Evolutionary conservation across 139 green algal genomes (phyloP).

Genomic region (Chlorella sp.): DNA sequence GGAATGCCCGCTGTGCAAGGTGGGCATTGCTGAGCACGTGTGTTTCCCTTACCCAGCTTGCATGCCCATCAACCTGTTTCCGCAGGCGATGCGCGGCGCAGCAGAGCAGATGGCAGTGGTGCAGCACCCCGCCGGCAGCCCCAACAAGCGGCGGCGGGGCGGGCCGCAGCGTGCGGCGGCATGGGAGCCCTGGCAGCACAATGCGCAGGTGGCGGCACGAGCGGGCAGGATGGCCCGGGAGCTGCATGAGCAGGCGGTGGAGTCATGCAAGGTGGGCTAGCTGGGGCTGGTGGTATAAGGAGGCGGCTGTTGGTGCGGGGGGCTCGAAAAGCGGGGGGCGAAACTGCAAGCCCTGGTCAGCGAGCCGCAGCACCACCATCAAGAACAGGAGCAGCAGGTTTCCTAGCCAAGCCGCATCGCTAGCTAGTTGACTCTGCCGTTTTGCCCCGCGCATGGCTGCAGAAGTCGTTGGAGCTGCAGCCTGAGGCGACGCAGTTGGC

Average conservation of each 20-base stretch:
- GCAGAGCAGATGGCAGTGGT: not conserved
- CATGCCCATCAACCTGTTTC: too few species aligned
- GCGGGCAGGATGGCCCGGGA: conserved; percentile 2
- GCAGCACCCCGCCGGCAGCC: conserved; percentile 1
- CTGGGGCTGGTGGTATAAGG: too few species aligned
- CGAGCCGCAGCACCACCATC: too few species aligned
- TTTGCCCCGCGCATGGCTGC: not conserved
- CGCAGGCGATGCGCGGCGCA: conserved; percentile 11
- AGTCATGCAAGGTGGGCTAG: not conserved
- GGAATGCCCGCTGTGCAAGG: too few species aligned
- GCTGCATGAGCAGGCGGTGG: not conserved
- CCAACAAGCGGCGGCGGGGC: not conserved
- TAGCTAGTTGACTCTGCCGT: not conserved
- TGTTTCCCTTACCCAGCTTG: not conserved
- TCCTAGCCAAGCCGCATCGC: not conserved
- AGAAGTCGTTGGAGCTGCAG: not conserved
- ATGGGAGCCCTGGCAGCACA: conserved; percentile 18
- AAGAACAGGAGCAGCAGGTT: too few species aligned
- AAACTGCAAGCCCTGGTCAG: too few species aligned
- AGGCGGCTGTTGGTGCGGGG: too few species aligned
- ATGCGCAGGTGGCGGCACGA: not conserved
- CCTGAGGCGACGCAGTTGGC: not conserved
- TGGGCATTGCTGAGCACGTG: not conserved
- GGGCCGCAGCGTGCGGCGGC: not conserved
- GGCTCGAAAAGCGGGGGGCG: too few species aligned